phyloP scores from a whole-genome alignment of 192 early-diverging fungal species.

The Coemansia sp. region DNA sequence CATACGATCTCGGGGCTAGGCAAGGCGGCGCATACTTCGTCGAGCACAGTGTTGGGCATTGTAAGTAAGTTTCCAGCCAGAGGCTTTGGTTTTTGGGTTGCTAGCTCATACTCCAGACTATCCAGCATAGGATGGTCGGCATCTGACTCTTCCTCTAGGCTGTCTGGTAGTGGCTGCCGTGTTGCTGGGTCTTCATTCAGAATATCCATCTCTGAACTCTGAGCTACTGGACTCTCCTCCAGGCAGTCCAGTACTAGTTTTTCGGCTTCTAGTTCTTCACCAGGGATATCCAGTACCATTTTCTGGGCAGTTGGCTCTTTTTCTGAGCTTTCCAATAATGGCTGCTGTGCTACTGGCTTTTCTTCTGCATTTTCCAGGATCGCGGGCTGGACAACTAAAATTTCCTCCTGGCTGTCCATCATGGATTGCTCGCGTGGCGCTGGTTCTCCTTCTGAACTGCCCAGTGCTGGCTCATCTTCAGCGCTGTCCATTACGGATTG shows the following conservation, averaged over 20 bases:
- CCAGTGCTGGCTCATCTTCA: too few relatives aligned
- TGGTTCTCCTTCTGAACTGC: too few relatives aligned
- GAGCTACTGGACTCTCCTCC: not conserved
- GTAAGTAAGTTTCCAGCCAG: not conserved
- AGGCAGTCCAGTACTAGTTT: not conserved
- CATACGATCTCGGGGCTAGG: constrained; percentile 18
- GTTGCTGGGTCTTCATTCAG: too few relatives aligned
- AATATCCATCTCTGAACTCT: too few relatives aligned
- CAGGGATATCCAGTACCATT: too few relatives aligned
- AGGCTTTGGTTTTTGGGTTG: not conserved
- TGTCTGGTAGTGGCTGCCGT: not conserved
- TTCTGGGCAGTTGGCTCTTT: not conserved
- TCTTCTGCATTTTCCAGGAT: too few relatives aligned
- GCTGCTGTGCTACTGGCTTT: too few relatives aligned
- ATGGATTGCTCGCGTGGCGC: too few relatives aligned
- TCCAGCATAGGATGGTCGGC: not conserved
- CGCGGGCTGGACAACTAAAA: too few relatives aligned
- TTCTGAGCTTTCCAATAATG: not conserved
- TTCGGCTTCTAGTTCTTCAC: not conserved
- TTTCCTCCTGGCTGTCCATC: too few relatives aligned
- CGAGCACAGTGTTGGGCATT: constrained; percentile 5
- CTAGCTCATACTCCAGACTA: not conserved
- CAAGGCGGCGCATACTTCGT: constrained; percentile 13
- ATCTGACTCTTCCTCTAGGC: not conserved
- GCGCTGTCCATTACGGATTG: too few relatives aligned